phyloP scores from a whole-genome alignment of 2,329 filamentous ascomycete genomes.

The Alternaria viburni region DNA sequence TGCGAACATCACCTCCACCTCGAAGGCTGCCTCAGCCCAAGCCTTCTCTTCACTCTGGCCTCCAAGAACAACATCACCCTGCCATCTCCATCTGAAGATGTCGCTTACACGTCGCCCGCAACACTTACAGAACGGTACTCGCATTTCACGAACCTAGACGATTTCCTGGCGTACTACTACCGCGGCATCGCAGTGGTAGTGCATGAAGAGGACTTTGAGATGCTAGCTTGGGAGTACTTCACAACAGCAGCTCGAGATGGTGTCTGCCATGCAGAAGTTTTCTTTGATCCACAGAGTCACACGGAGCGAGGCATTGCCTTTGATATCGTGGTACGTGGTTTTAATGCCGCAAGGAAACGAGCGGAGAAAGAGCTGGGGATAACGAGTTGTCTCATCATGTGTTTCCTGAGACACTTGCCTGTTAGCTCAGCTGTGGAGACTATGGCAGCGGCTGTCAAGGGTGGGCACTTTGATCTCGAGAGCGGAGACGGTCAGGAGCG shows the following conservation, averaged over 20 bases:
- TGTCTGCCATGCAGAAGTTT: constrained; percentile 76
- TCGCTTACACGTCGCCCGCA: constrained; percentile 67
- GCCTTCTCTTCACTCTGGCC: constrained; percentile 73
- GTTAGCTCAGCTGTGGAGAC: constrained; percentile 53
- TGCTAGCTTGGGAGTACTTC: constrained; percentile 76
- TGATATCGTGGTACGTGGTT: constrained; percentile 68
- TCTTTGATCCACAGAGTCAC: constrained; percentile 83
- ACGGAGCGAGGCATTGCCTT: constrained; percentile 67
- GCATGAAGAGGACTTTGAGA: constrained; percentile 71
- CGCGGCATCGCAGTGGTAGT: constrained; percentile 74
- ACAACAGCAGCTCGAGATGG: constrained; percentile 66
- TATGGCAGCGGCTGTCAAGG: constrained; percentile 56
- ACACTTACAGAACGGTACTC: constrained; percentile 69
- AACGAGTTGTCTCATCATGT: constrained; percentile 71
- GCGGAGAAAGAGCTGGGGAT: constrained; percentile 70
- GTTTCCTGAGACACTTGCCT: constrained; percentile 74
- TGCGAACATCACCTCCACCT: constrained; percentile 84
- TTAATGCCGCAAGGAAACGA: constrained; percentile 64
- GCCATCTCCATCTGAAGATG: constrained; percentile 57
- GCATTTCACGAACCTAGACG: constrained; percentile 72
- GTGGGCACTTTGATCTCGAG: constrained; percentile 48
- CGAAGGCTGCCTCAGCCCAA: constrained; percentile 75
- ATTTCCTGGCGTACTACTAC: constrained; percentile 82
- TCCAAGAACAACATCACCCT: constrained; percentile 69
- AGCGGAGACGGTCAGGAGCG: constrained; percentile 55